Percentiles rank a stretch among this genome's conserved stretches.
Conservation (phyloP, 345 rosid genomes). For the Eucalyptus sp. region DNA sequence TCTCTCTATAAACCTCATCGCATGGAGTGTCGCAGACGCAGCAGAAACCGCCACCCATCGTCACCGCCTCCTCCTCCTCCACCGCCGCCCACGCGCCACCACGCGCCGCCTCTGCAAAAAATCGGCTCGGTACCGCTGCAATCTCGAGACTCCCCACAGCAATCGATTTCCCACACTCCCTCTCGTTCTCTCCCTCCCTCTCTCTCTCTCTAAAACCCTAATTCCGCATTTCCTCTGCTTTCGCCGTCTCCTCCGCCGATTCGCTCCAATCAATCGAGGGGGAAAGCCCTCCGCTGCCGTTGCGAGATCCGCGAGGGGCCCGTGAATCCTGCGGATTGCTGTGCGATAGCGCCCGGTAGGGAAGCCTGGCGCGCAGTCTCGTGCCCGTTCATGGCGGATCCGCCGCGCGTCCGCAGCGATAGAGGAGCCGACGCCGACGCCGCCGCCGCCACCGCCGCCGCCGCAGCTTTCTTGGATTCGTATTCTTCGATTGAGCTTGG, state of each 20-base stretch:
- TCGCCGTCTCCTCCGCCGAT: not conserved
- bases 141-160: not conserved
- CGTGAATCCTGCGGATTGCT: not conserved
- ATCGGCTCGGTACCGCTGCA: not conserved
- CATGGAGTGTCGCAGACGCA: not conserved
- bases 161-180: not conserved
- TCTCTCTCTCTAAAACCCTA: slow-evolving; percentile 1
- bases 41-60: not conserved
- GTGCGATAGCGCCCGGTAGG: not conserved
- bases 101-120: not conserved
- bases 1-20: not conserved
- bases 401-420: not conserved
- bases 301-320: not conserved
- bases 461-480: not conserved
- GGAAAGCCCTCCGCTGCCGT: not conserved
- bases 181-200: not conserved
- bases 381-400: slow-evolving; percentile 3
- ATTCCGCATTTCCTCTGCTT: not conserved
- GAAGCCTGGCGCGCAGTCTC: not conserved
- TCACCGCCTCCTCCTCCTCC: not conserved
- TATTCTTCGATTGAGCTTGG: not conserved
- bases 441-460: not conserved
- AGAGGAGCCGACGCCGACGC: not conserved
- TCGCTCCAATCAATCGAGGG: not conserved
- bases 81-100: not conserved